phyloP scores from a whole-genome alignment of 148 eudicot genomes.

The Vaccinium corymbosum region DNA sequence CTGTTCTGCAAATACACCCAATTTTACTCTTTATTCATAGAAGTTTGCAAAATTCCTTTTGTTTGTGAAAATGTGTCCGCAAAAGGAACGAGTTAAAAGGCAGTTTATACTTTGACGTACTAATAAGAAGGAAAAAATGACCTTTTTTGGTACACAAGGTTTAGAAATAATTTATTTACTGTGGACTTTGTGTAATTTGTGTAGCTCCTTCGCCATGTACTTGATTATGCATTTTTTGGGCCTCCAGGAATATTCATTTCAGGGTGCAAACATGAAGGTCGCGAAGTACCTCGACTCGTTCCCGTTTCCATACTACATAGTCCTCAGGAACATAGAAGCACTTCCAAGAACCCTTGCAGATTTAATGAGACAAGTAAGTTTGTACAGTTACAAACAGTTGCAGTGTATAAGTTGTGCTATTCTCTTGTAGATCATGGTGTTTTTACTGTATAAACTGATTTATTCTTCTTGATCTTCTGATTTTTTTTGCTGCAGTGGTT shows the following conservation, averaged over 20 bases:
- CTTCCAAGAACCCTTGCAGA: constrained; percentile 95
- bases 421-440: constrained; percentile 8
- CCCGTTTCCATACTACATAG: constrained; percentile 91
- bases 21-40: neutral
- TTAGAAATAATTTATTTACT: neutral
- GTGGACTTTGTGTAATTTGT: too few species aligned
- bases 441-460: neutral
- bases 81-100: neutral
- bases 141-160: neutral
- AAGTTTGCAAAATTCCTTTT: neutral
- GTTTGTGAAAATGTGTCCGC: neutral
- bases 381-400: neutral
- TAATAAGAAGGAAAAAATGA: neutral
- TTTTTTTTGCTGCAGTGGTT: constrained; percentile 74
- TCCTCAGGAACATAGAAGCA: constrained; percentile 74
- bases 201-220: neutral
- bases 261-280: constrained; percentile 29
- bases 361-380: constrained; percentile 83
- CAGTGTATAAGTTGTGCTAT: neutral
- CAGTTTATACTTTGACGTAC: neutral
- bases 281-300: constrained; percentile 68
- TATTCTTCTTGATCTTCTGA: neutral
- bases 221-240: neutral
- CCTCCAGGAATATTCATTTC: constrained; percentile 48
- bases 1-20: neutral